Evolutionary conservation across 169 alveolate species (phyloP).

Genomic region (Toxoplasma gondii): DNA sequence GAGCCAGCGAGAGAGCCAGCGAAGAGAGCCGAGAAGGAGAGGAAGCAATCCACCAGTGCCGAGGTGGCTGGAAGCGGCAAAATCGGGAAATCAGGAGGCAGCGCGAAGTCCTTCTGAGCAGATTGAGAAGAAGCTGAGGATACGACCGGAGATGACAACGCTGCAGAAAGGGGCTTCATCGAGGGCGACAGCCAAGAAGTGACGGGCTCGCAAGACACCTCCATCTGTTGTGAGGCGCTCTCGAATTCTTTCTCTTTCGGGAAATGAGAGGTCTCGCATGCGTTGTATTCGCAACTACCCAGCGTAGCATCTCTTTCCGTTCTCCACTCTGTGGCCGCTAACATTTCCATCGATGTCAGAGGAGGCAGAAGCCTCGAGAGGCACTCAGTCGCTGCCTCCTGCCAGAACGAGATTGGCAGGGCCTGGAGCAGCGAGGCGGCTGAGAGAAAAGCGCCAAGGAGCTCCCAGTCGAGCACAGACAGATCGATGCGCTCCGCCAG

Average conservation of each 20-base stretch:
- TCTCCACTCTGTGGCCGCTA: background rate
- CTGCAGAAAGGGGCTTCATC: background rate
- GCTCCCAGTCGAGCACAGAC: slow-evolving; percentile 6
- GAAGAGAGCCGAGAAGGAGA: background rate
- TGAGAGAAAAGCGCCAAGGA: background rate
- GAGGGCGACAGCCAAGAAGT: no score
- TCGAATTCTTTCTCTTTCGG: no score
- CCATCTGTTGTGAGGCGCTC: no score
- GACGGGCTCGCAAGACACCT: no score
- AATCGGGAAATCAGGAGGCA: background rate
- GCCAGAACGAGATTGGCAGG: slow-evolving; percentile 4
- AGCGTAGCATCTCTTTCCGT: background rate
- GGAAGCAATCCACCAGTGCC: slow-evolving; percentile 16
- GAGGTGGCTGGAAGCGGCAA: background rate
- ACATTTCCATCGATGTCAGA: background rate
- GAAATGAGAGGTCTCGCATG: no score
- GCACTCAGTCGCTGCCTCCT: background rate
- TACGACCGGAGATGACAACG: background rate
- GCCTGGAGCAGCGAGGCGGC: background rate
- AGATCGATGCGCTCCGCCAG: background rate
- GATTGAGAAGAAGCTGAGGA: background rate
- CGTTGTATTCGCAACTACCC: no score
- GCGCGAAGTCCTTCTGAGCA: background rate
- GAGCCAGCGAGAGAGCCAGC: background rate
- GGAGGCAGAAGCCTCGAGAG: slow-evolving; percentile 7